A percentile compares a stretch with the other conserved stretches of the same genome.
phyloP scores from a whole-genome alignment of 352 stramenopile species.

The Globisporangium cystogenes region DNA sequence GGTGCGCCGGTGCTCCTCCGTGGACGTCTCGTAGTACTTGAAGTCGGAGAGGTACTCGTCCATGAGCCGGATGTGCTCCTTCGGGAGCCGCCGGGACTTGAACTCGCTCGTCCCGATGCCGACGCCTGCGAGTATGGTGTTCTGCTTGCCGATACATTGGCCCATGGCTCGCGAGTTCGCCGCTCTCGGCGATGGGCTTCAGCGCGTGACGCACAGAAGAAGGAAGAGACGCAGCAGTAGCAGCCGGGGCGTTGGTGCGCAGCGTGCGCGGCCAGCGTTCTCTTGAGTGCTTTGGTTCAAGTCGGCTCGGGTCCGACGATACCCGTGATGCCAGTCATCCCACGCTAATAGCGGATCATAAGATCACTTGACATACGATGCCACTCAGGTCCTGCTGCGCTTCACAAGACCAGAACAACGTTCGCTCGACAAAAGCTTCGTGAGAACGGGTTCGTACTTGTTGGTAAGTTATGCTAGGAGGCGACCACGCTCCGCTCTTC shows the following conservation, averaged over 20 bases:
- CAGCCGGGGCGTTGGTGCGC: background rate
- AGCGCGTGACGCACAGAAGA: background rate
- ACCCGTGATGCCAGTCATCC: too few relatives aligned
- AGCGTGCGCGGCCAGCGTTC: background rate
- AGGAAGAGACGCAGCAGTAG: background rate
- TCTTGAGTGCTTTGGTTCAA: too few relatives aligned
- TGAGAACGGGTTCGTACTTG: background rate
- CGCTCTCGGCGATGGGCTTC: background rate
- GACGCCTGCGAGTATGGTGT: conserved; percentile 9
- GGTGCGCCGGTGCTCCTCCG: conserved; percentile 20
- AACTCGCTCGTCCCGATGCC: background rate
- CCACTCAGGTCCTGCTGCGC: too few relatives aligned
- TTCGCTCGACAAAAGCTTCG: too few relatives aligned
- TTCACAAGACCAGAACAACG: too few relatives aligned
- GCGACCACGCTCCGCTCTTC: conserved; percentile 1
- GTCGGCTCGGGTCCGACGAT: too few relatives aligned
- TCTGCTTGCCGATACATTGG: conserved; percentile 13
- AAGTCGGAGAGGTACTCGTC: conserved; percentile 35
- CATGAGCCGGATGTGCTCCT: conserved; percentile 23
- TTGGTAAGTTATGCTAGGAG: background rate
- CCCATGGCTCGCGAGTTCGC: conserved; percentile 13
- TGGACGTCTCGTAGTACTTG: conserved; percentile 27
- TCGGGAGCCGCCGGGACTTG: conserved; percentile 11
- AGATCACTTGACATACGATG: too few relatives aligned
- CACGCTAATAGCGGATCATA: too few relatives aligned